phyloP scores from a whole-genome alignment of 176 grass and related monocot species.

The Pharus latifolius region DNA sequence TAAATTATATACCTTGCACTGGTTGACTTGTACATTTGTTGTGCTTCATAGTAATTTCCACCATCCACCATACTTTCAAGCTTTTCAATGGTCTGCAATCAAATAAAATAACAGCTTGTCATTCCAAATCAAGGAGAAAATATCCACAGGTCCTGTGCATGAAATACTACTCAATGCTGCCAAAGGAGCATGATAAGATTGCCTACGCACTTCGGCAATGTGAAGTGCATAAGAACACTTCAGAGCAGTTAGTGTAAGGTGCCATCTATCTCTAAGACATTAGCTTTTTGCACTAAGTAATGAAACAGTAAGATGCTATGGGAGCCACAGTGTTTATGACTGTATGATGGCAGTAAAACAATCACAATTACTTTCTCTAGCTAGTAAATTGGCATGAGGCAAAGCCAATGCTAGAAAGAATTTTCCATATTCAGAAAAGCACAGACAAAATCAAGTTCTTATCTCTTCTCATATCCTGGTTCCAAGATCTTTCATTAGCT shows the following conservation, averaged over 20 bases:
- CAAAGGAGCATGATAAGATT: neutral
- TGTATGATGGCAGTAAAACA: too few relatives aligned
- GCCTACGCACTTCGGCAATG: neutral
- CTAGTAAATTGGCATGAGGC: neutral
- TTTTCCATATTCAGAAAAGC: neutral
- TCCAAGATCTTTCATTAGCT: neutral
- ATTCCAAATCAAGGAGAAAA: constrained; percentile 13
- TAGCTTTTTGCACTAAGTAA: neutral
- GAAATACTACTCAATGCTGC: neutral
- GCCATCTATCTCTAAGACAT: neutral
- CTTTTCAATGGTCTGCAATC: constrained; percentile 53
- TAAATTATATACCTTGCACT: constrained; percentile 58
- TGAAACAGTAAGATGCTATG: neutral
- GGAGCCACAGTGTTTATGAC: too few relatives aligned
- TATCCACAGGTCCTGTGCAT: neutral
- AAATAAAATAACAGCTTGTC: neutral
- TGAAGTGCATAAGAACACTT: neutral
- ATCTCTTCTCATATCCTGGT: too few relatives aligned
- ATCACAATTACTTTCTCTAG: neutral
- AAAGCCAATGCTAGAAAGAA: too few relatives aligned
- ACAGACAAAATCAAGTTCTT: neutral
- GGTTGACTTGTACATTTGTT: constrained; percentile 91
- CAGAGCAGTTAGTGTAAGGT: neutral
- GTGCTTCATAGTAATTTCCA: constrained; percentile 83
- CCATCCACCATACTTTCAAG: constrained; percentile 63